Percentiles rank a stretch among this genome's conserved stretches.
Conservation (phyloP, 2,329 filamentous ascomycete genomes). For the Arthrobotrys megalospora region DNA sequence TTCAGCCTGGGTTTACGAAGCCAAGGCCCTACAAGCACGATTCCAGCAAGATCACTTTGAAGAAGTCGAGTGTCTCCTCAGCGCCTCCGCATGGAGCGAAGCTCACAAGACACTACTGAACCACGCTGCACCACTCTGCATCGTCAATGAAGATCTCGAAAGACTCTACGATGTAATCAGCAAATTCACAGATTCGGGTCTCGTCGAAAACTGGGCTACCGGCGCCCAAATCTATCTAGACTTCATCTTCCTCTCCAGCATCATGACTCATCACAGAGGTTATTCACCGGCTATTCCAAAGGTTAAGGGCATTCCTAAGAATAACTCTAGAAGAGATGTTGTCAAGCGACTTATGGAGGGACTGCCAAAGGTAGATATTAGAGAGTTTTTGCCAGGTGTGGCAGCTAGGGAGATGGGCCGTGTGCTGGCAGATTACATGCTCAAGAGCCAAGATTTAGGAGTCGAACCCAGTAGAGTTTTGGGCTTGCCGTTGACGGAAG, state of each 20-base stretch:
- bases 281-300: slow-evolving; percentile 63
- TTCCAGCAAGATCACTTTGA: slow-evolving; percentile 77
- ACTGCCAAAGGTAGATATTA: slow-evolving; percentile 68
- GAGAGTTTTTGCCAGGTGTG: slow-evolving; percentile 75
- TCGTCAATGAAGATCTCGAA: slow-evolving; percentile 86
- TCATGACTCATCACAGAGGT: slow-evolving; percentile 64
- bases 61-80: slow-evolving; percentile 86
- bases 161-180: slow-evolving; percentile 78
- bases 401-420: slow-evolving; percentile 87
- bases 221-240: slow-evolving; percentile 85
- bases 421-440: slow-evolving; percentile 78
- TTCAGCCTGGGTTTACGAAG: slow-evolving; percentile 84
- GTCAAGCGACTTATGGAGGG: slow-evolving; percentile 71
- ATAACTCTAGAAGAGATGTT: slow-evolving; percentile 66
- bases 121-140: slow-evolving; percentile 83
- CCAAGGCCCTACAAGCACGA: slow-evolving; percentile 82
- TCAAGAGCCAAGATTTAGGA: slow-evolving; percentile 74
- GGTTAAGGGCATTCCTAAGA: slow-evolving; percentile 64
- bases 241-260: slow-evolving; percentile 72
- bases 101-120: slow-evolving; percentile 87
- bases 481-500: slow-evolving; percentile 78
- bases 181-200: slow-evolving; percentile 77
- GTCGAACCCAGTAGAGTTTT: slow-evolving; percentile 71
- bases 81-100: slow-evolving; percentile 81
- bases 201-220: slow-evolving; percentile 80